These are phyloP conservation scores for Penicillium samsonianum DNA, from an alignment of 495 filamentous ascomycete genomes.

Conservation along the genomic window DNA sequence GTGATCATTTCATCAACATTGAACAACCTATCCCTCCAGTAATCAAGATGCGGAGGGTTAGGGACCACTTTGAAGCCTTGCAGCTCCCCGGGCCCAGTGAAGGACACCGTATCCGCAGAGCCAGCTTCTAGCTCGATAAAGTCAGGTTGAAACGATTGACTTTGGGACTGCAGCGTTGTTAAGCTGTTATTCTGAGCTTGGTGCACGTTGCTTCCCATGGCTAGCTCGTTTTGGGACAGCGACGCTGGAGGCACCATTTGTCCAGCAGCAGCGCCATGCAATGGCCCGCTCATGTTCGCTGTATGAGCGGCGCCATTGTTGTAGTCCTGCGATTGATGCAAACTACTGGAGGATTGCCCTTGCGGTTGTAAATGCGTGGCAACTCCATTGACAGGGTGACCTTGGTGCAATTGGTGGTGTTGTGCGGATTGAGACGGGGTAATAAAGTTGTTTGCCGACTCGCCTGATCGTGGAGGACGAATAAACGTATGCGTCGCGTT, in stretches of 20 bases:
- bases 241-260: constrained; percentile 4
- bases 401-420: constrained; percentile 16
- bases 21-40: constrained; percentile 77
- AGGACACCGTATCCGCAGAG: constrained; percentile 14
- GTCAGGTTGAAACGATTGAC: constrained; percentile 15
- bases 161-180: constrained; percentile 16
- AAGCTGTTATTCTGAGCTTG: constrained; percentile 16
- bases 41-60: constrained; percentile 67
- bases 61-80: constrained; percentile 59
- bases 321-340: constrained; percentile 4
- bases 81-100: constrained; percentile 45
- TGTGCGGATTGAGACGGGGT: constrained; percentile 25
- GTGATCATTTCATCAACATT: constrained; percentile 73
- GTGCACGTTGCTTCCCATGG: constrained; percentile 16
- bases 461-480: constrained; percentile 10
- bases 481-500: constrained; percentile 20
- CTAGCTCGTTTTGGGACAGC: constrained; percentile 9
- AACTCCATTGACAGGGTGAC: background rate
- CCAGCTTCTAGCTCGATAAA: constrained; percentile 14
- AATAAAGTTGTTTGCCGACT: constrained; percentile 27
- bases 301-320: constrained; percentile 1
- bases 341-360: constrained; percentile 1
- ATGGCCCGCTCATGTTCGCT: constrained; percentile 15
- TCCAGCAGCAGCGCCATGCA: constrained; percentile 15
- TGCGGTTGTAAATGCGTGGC: constrained; percentile 6